These are phyloP conservation scores for Antitrichia curtipendula DNA, from an alignment of 225 moss, liverwort and hornwort species.

Conservation along the genomic window DNA sequence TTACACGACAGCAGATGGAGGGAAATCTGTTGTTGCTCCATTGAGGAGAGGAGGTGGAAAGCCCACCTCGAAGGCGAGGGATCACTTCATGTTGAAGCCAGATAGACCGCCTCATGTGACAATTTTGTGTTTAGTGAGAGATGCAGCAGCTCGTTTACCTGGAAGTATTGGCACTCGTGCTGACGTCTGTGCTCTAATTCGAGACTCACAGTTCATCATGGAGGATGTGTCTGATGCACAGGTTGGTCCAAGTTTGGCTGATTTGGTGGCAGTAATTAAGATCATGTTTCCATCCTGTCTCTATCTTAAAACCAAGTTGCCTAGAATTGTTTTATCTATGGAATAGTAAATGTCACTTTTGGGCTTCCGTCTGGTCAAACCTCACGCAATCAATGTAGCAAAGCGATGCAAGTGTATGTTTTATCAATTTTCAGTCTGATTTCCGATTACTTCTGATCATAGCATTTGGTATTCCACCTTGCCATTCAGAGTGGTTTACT, in stretches of 20 bases:
- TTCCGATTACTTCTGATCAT: not conserved
- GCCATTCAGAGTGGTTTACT: not conserved
- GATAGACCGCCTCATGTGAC: constrained; percentile 77
- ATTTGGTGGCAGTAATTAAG: not conserved
- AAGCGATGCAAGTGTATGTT: not conserved
- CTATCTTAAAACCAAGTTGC: not conserved
- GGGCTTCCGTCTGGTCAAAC: not conserved
- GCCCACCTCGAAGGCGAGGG: constrained; percentile 70
- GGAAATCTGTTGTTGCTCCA: constrained; percentile 70
- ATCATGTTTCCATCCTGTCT: not conserved
- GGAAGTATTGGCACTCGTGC: constrained; percentile 81
- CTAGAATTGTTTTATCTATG: not conserved
- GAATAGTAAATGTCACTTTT: not conserved
- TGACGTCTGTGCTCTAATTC: constrained; percentile 70
- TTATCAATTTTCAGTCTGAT: not conserved
- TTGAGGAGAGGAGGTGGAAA: constrained; percentile 72
- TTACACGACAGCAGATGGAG: constrained; percentile 67
- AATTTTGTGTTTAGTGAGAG: constrained; percentile 74
- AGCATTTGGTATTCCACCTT: not conserved
- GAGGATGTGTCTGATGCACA: constrained; percentile 74
- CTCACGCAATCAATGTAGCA: not conserved
- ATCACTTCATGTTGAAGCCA: constrained; percentile 76
- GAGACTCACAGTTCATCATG: constrained; percentile 76
- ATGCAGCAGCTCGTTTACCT: constrained; percentile 76
- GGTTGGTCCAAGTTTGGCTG: constrained; percentile 17